Evolutionary conservation across 108 stramenopile species (phyloP), one percentile per base, ranked within the genome.

Genomic region (Skeletonema potamos): DNA sequence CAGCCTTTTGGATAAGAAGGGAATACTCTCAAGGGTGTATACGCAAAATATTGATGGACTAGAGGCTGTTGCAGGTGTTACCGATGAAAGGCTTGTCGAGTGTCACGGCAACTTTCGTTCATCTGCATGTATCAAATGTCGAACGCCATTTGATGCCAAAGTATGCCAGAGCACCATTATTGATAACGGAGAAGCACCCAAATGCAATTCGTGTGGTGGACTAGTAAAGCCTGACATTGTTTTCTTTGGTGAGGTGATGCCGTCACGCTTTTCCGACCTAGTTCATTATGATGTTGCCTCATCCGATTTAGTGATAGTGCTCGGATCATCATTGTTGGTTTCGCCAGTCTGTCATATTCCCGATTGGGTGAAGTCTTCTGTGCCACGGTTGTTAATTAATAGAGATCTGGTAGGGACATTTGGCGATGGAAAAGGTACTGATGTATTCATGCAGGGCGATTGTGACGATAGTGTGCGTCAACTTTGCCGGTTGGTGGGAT

Each of bases 41-140:
- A 92, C 96, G 10, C 98, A 98, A 76, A 98, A 98, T 73, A 97
- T 98, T 56, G 98, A 98, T 79, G 92, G 91, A 10, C 69, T 98
- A 46, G 98, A 98, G 69, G 67, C 61, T 27, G 57, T 88, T n/a
- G 92, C 94, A 13, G 95, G 94, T 11, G 76, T 96, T n/a, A 64
- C 59, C 13, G 79, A 69, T 12, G 93, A 95, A 3, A 69, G 73
- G 58, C 36, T 97, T 10, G 82, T 98, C 3, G 92, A 97, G 69
- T 94, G 93, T 64, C 97, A 98, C 69, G 97, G 97, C 6, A 83
- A 89, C 73, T 93, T 97, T 56, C 74, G 91, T 44, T 83, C 86
- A 5, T 79, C 89, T 9, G 80, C 84, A 15, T 94, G 93, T 54
- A 86, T 82, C 32, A 44, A 69, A 15, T 94, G 93, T 64, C 44